Percentiles rank a stretch among this genome's conserved stretches.
phyloP scores from a whole-genome alignment of 345 rosid genomes.

The Laguncularia racemosa region DNA sequence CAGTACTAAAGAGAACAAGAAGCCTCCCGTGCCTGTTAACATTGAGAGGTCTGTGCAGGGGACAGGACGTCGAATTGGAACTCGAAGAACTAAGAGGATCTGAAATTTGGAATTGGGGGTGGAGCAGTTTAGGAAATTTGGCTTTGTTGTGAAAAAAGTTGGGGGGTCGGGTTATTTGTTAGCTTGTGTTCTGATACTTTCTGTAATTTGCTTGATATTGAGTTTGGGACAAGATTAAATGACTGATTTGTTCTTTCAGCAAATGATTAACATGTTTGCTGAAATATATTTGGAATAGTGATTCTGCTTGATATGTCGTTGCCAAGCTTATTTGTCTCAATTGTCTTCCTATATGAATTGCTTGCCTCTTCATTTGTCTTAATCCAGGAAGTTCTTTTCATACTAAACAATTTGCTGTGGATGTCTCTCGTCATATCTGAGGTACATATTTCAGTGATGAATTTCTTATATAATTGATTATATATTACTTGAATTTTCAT shows the following conservation, averaged over 20 bases:
- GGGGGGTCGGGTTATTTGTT: not conserved
- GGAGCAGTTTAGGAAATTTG: constrained; percentile 1
- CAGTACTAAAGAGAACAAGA: constrained; percentile 64
- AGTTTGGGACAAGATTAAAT: not conserved
- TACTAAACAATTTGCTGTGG: too few relatives aligned
- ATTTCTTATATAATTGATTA: too few relatives aligned
- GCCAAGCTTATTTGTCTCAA: too few relatives aligned
- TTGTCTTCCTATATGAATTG: too few relatives aligned
- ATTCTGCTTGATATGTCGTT: too few relatives aligned
- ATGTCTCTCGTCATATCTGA: too few relatives aligned
- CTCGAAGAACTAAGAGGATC: constrained; percentile 21
- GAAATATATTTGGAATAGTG: not conserved
- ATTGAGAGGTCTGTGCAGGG: constrained; percentile 17
- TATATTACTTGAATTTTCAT: too few relatives aligned
- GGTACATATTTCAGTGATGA: too few relatives aligned
- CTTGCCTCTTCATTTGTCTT: too few relatives aligned
- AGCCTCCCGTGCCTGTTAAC: constrained; percentile 42
- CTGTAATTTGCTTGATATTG: not conserved
- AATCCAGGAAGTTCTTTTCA: too few relatives aligned
- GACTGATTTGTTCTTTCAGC: not conserved
- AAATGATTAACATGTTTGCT: constrained; percentile 2
- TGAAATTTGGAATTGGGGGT: constrained; percentile 11
- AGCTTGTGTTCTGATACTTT: not conserved
- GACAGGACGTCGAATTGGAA: constrained; percentile 16
- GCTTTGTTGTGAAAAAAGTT: too few relatives aligned